Percentiles rank a stretch among this genome's conserved stretches.
Conservation (phyloP, 2,329 filamentous ascomycete genomes). For the Diaporthe sp. region DNA sequence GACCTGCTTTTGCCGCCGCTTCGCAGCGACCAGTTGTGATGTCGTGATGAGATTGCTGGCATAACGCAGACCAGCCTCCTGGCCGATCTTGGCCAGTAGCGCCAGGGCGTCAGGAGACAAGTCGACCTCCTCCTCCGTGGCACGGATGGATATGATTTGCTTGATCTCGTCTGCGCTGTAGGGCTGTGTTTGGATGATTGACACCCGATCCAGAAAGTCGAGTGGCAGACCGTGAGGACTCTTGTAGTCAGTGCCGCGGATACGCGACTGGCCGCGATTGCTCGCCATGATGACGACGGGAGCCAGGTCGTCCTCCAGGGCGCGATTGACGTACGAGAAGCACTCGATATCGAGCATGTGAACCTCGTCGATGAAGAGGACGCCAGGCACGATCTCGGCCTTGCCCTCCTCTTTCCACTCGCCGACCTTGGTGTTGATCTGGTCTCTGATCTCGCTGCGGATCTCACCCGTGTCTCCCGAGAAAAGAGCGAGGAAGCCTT, state of each 20-base stretch:
- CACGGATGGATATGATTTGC: constrained; percentile 92
- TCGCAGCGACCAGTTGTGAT: constrained; percentile 86
- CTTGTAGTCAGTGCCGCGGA: constrained; percentile 92
- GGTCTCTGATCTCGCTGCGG: constrained; percentile 94
- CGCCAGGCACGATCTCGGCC: constrained; percentile 95
- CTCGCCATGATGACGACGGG: constrained; percentile 99
- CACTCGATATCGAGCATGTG: constrained; percentile 99
- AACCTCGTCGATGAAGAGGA: constrained; percentile 98
- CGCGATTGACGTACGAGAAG: constrained; percentile 98
- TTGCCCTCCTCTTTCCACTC: constrained; percentile 99
- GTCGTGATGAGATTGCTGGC: constrained; percentile 99
- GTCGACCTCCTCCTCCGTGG: constrained; percentile 96
- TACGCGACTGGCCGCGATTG: constrained; percentile 92
- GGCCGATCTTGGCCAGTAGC: constrained; percentile 93
- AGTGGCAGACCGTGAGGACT: constrained; percentile 94
- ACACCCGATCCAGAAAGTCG: constrained; percentile 94
- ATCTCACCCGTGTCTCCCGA: constrained; percentile 99
- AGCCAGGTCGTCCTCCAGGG: constrained; percentile 92
- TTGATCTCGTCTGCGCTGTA: constrained; percentile 89
- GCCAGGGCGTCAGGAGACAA: constrained; percentile 90
- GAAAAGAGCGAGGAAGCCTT: constrained; percentile 96
- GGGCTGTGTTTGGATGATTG: constrained; percentile 93
- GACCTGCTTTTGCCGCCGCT: constrained; percentile 87
- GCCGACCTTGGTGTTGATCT: constrained; percentile 98
- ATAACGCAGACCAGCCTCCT: constrained; percentile 92